phyloP scores from a whole-genome alignment of 495 filamentous ascomycete species.

The Penicillium diatomitis region DNA sequence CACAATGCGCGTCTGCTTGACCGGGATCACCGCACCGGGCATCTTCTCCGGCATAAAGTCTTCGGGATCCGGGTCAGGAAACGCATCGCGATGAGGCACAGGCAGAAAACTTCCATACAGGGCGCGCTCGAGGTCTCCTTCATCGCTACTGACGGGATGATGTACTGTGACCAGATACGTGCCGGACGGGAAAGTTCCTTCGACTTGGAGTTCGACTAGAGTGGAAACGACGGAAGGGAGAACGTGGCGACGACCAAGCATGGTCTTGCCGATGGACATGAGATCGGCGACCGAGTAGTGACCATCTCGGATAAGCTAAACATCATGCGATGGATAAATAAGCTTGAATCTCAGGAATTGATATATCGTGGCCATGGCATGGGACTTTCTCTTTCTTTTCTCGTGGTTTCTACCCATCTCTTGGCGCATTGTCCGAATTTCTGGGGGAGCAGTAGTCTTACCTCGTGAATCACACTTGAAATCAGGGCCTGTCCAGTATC shows the following conservation, averaged over 20 bases:
- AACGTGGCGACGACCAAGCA: conserved; percentile 93
- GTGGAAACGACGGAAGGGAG: conserved; percentile 69
- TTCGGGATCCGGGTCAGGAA: conserved; percentile 51
- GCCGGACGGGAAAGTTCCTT: conserved; percentile 85
- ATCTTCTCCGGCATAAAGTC: conserved; percentile 56
- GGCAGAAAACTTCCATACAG: conserved; percentile 92
- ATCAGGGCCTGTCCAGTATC: conserved; percentile 63
- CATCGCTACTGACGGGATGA: conserved; percentile 76
- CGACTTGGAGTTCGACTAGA: conserved; percentile 78
- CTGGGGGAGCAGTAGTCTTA: conserved; percentile 20
- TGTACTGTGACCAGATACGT: conserved; percentile 96
- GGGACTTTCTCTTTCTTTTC: too few species aligned
- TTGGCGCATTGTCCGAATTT: not conserved
- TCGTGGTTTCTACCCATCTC: too few species aligned
- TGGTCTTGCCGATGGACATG: conserved; percentile 81
- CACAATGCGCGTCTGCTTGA: conserved; percentile 52
- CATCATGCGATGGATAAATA: too few species aligned
- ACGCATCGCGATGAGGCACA: conserved; percentile 55
- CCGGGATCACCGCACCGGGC: conserved; percentile 72
- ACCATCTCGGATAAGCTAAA: conserved; percentile 89
- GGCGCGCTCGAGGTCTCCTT: conserved; percentile 77
- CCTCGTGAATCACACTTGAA: conserved; percentile 82
- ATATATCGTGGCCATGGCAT: too few species aligned
- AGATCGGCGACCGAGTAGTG: conserved; percentile 84
- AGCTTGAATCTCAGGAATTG: too few species aligned